Base-by-base conservation (phyloP, 768 basidiomycete species). In the Hydnomerulius pinastri region DNA sequence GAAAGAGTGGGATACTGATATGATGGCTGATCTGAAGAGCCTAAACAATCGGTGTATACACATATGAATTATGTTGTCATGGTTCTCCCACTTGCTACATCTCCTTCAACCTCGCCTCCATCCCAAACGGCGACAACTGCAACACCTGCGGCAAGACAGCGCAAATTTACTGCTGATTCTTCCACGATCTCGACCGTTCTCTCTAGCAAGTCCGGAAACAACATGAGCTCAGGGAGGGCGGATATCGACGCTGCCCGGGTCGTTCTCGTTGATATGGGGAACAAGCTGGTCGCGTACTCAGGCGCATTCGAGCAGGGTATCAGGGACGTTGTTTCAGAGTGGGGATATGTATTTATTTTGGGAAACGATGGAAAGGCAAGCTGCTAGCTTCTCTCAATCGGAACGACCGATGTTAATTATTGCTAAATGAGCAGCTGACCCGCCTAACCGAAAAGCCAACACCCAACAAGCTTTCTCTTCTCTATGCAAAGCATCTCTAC, bases 11-110 rank as follows among this genome's bases (percentile, higher is more conserved):
- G 23, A 20, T 13, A 2, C 5, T 32, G 6, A 11, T 4, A 30
- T 46, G 25, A 23, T 45, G 20, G 48, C 43, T 21, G 27, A 50
- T 48, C 15, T 17, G 13, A 25, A 63, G 67, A 62, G 6, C 54
- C 56, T 46, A 95, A 95, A 71, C 82, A 82, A 0, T 85, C 84
- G n/a, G 76, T 95, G 20, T 77, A 87, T 48, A 81, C 83, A 0
- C 87, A 86, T 61, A 68, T 78, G n/a, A 90, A 89, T 60, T 96
- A 96, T 61, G 80, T 97, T 42, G 81, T 96, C 55, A 89, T 97
- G 49, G 82, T 96, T 6, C 92, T 95, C 0, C 93, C 95, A 3
- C 81, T 90, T 0, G 74, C 81, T 5, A 80, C 84, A 0, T 15
- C 25, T 9, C 18, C 20, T 0, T n/a, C 39, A 17, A 27, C 35